A percentile compares a stretch with the other conserved stretches of the same genome.
phyloP scores from a whole-genome alignment of 2,329 filamentous ascomycete species.

The Neofusicoccum ribis region DNA sequence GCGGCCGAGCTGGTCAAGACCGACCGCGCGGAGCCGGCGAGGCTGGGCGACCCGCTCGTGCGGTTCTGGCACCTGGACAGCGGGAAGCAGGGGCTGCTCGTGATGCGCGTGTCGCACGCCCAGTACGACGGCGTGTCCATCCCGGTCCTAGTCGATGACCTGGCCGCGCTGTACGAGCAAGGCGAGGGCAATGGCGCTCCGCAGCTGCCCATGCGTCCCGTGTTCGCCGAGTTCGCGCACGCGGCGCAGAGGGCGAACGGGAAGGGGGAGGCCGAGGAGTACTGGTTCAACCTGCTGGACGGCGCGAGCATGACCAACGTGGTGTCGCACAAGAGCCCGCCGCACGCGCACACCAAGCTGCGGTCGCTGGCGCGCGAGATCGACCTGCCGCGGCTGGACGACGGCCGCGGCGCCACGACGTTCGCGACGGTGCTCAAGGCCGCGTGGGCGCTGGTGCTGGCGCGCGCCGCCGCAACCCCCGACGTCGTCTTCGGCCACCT shows the following conservation, averaged over 20 bases:
- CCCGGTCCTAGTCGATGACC: neutral
- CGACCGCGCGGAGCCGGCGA: constrained; percentile 32
- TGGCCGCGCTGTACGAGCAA: constrained; percentile 35
- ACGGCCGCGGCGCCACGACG: neutral
- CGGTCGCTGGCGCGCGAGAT: neutral
- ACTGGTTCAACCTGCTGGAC: neutral
- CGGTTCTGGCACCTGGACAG: constrained; percentile 40
- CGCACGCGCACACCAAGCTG: constrained; percentile 1
- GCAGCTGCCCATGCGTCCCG: neutral
- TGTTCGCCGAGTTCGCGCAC: neutral
- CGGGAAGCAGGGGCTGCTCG: constrained; percentile 32
- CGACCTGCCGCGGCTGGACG: neutral
- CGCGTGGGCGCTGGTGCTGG: constrained; percentile 37
- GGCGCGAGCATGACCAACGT: constrained; percentile 7
- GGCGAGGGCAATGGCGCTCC: neutral
- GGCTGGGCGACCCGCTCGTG: constrained; percentile 34
- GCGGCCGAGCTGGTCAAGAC: constrained; percentile 31
- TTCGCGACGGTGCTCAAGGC: constrained; percentile 44
- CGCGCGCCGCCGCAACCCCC: constrained; percentile 29
- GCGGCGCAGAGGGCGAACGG: neutral
- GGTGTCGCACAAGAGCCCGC: constrained; percentile 1
- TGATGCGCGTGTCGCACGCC: constrained; percentile 32
- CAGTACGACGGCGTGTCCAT: constrained; percentile 9
- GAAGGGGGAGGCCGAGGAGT: neutral
- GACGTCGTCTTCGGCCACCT: constrained; percentile 49